Conservation (phyloP, 2,329 filamentous ascomycete species). For the Oidium heveae region DNA sequence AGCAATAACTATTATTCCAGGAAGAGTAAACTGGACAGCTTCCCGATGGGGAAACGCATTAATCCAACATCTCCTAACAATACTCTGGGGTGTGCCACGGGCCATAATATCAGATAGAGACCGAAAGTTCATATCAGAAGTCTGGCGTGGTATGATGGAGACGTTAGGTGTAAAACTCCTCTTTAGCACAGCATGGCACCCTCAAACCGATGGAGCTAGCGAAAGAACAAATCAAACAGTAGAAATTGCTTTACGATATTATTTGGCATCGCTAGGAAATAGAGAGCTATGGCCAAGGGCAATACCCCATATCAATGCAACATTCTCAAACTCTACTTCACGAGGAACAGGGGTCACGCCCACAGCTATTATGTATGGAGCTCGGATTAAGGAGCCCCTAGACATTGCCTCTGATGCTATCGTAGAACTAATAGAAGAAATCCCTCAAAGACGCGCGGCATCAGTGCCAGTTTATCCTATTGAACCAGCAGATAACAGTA, state of each 20-base stretch:
- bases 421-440: background rate
- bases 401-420: background rate
- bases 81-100: background rate
- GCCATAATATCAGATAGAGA: background rate
- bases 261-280: background rate
- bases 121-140: background rate
- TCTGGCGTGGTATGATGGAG: background rate
- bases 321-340: background rate
- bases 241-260: background rate
- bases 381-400: background rate
- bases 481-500: too few species aligned
- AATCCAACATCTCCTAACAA: background rate
- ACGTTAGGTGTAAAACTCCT: background rate
- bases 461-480: background rate
- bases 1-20: background rate
- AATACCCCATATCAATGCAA: background rate
- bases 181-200: background rate
- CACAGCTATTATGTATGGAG: background rate
- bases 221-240: background rate
- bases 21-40: background rate
- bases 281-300: background rate
- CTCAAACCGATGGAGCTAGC: background rate
- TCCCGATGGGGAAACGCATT: background rate
- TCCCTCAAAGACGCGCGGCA: background rate
- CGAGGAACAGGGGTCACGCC: background rate